Base-by-base conservation (phyloP, 495 filamentous ascomycete species). In the Penicillium canariense region DNA sequence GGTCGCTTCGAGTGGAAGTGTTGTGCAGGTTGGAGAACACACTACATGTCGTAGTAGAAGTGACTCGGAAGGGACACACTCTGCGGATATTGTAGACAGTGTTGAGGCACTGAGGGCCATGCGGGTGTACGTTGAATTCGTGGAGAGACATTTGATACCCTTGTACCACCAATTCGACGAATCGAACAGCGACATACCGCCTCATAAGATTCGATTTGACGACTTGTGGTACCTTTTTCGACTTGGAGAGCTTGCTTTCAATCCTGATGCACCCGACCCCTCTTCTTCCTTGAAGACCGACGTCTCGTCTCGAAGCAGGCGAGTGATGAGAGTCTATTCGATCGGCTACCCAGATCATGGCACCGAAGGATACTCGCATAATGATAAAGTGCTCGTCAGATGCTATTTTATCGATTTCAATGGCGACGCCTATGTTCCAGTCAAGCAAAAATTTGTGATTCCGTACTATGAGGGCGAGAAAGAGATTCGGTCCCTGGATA, bases 261-360 rank as follows among this genome's bases (percentile, higher is more conserved):
- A 47, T 34, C n/a, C 44, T 0, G 17, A 34, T 32, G 26, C 26
- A 11, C 9, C 44, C 15, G 27, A 47, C 6, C 26, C 44, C 15
- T 15, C 25, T 7, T 18, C 22, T 26, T 12, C 28, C 30, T 25
- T 35, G 30, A 23, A 18, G 26, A 35, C n/a, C 11, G 47, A 39
- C 22, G 20, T 20, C 15, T 49, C 47, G n/a, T 38, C 34, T 11
- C 15, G 47, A 17, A 49, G 47, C 20, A 17, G 31, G 14, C 18
- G 47, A n/a, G 31, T 38, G 47, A 49, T 49, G 47, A 49, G 47
- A 36, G 47, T 49, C 9, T 49, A 49, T 26, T 49, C 47, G 18
- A 49, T 49, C 31, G 34, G 30, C 17, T 49, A 49, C 47, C 47
- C 47, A 5, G 23, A 49, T 17, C 47, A 49, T 9, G 47, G 47